Evolutionary conservation across 1,139 yeast species (phyloP).

Genomic region (Yamadazyma kanchanaburiensis): DNA sequence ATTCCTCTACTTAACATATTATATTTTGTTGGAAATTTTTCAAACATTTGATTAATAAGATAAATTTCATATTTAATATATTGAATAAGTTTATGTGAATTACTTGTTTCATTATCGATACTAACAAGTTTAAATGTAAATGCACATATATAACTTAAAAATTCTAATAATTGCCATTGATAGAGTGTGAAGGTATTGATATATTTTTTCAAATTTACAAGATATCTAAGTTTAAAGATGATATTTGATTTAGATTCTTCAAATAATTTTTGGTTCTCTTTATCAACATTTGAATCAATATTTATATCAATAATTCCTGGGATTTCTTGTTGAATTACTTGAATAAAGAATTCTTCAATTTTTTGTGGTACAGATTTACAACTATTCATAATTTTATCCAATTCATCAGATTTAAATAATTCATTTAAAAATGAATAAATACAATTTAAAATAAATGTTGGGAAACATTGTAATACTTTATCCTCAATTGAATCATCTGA

Average conservation of each 20-base stretch:
- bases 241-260: neutral
- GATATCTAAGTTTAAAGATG: constrained; percentile 4
- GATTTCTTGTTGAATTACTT: too few species aligned
- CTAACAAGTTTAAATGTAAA: constrained; percentile 8
- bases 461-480: constrained; percentile 17
- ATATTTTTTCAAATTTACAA: constrained; percentile 3
- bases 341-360: too few species aligned
- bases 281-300: neutral
- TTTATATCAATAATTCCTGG: neutral
- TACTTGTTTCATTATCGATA: constrained; percentile 1
- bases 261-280: constrained; percentile 1
- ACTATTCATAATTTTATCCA: too few species aligned
- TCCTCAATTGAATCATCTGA: constrained; percentile 5
- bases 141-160: constrained; percentile 9
- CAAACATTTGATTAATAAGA: constrained; percentile 10
- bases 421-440: constrained; percentile 12
- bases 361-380: too few species aligned
- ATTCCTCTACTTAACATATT: constrained; percentile 9
- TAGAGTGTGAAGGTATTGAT: constrained; percentile 3
- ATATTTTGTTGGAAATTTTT: constrained; percentile 9
- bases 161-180: constrained; percentile 14
- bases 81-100: constrained; percentile 4
- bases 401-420: too few species aligned
- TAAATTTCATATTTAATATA: constrained; percentile 11
- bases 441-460: constrained; percentile 13